Base-by-base conservation (phyloP, 768 basidiomycete species). In the Boletus rubroflammeus region DNA sequence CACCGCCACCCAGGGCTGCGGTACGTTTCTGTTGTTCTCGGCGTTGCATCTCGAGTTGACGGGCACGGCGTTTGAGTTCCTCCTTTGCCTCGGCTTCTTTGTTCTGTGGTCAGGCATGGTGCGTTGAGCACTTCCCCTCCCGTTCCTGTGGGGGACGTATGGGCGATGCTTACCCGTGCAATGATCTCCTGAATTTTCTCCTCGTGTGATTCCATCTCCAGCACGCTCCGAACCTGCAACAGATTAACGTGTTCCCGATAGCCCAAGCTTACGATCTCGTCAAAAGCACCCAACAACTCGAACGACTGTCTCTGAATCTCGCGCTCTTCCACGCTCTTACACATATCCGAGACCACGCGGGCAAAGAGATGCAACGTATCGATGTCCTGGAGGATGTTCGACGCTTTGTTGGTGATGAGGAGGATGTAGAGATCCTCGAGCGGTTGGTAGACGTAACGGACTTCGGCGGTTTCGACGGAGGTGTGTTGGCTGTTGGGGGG, bases 1-100 rank as follows among this genome's bases (percentile, higher is more conserved):
- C 78, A 23, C 57, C 48, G 39, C 67, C 57, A 9, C 78, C 79
- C 28, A 77, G 72, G 4, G 75, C 67, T 8, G 81, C 83, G 5
- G 86, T 75, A 21, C 93, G 86, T 55, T 84, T 79, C 61, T 96
- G 93, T 69, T 95, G 93, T 67, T 99, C 96, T 32, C 95, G 80
- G 39, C 96, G 85, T 67, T 98, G 97, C 85, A 97, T 90, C 72
- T 99, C 97, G 57, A 99, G 84, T 66, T 98, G 94, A 69, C 97
- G 97, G 0, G 97, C 95, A 29, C 96, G 88, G 38, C 97, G 85
- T 71, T 98, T 98, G 67, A 99, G 87, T 66, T 98, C 96, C 69
- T 99, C 97, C 69, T 99, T 99, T 2, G 96, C 97, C 66, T 99
- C 97, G 6, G 93, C 93, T 73, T 99, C 97, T 73, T 98, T 98